Percentiles rank a stretch among this genome's conserved stretches.
Conservation (phyloP, 768 basidiomycete genomes). For the Hypholoma fasciculare region DNA sequence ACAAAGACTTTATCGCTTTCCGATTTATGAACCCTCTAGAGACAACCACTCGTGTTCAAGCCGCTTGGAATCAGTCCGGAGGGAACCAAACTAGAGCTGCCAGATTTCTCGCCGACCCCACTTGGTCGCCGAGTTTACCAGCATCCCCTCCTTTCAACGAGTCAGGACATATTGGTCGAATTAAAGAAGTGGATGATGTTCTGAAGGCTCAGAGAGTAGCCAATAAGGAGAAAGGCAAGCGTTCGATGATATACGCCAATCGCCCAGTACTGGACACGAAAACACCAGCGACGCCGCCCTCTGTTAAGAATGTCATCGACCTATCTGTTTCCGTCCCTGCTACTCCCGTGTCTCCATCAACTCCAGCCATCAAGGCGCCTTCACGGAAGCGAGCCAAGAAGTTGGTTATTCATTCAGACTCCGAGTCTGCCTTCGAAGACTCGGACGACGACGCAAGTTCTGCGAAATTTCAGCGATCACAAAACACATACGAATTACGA, state of each 20-base stretch:
- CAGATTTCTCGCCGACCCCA: conserved; percentile 53
- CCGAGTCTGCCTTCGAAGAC: conserved; percentile 54
- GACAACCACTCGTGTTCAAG: conserved; percentile 43
- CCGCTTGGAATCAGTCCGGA: conserved; percentile 68
- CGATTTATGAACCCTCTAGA: conserved; percentile 61
- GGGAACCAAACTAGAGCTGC: conserved; percentile 64
- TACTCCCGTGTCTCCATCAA: conserved; percentile 33
- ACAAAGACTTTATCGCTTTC: conserved; percentile 56
- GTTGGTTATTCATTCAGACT: conserved; percentile 67
- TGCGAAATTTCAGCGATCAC: conserved; percentile 30
- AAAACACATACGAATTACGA: conserved; percentile 42
- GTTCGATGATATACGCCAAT: conserved; percentile 81
- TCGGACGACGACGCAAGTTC: conserved; percentile 36
- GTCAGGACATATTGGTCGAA: conserved; percentile 52
- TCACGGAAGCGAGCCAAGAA: conserved; percentile 58
- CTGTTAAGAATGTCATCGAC: conserved; percentile 38
- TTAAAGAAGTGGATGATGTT: conserved; percentile 75
- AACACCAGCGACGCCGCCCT: conserved; percentile 36
- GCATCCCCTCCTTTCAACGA: conserved; percentile 24
- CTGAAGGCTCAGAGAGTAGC: conserved; percentile 64
- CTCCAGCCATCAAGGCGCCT: conserved; percentile 38
- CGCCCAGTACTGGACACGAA: conserved; percentile 51
- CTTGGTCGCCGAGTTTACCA: conserved; percentile 46
- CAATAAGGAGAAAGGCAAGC: conserved; percentile 74
- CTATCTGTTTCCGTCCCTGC: conserved; percentile 32